Evolutionary conservation across 2,329 filamentous ascomycete species (phyloP), one percentile per base, ranked within the genome.

Genomic region (Penicillium frequentans): DNA sequence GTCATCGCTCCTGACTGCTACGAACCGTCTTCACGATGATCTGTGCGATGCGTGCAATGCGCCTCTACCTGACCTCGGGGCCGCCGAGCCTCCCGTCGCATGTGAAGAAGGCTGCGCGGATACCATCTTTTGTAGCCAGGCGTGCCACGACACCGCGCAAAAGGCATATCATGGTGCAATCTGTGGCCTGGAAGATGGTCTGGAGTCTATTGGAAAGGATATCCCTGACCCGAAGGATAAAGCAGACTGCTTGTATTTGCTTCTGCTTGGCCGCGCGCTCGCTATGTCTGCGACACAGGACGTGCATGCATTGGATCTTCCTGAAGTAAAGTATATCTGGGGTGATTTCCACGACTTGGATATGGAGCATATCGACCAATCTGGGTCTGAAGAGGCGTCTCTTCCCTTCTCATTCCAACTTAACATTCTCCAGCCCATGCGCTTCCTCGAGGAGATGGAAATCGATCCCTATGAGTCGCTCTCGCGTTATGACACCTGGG

Each of bases 21-120:
- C 93, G 65, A 95, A 95, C 70, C 87, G 91, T 29, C 83, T 95
- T 13, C 91, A 96, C 70, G 92, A 96, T 60, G 82, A 89, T 5
- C 83, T 93, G 29, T 98, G 93, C 74, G 93, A 98, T 73, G 92
- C 92, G 14, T 98, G 93, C 73, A 91, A 91, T 66, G 82, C 84
- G 8, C 84, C 86, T 24, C 82, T 96, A 6, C 90, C 90, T 0
- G 81, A 82, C 0, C 76, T 90, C 35, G 74, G 68, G 1, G 66
- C 71, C 10, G 57, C 61, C 5, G 65, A 66, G 1, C 70, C 70
- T 1, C 71, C 78, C 5, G 74, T 81, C 7, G 70, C 76, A 2
- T 87, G 84, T 64, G 74, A 79, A 24, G 64, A 62, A 37, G 78
- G 81, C 31, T 87, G 84, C 69, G 78, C 81, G 57, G 83, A 85